A percentile compares a stretch with the other conserved stretches of the same genome.
Conservation (phyloP, 1,284 basidiomycete genomes). For the Cryptococcus floricola region DNA sequence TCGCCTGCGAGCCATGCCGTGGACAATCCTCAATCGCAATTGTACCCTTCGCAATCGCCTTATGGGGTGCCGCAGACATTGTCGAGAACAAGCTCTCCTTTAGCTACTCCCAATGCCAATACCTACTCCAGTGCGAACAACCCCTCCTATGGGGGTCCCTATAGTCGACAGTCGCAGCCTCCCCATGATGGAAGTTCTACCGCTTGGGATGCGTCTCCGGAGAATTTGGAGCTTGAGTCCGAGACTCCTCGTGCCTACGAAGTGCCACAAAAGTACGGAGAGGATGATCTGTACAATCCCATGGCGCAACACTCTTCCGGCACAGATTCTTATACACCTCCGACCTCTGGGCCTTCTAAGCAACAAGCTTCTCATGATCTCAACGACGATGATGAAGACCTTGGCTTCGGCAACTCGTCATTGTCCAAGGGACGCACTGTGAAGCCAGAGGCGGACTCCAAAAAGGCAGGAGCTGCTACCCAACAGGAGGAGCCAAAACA, state of each 20-base stretch:
- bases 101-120: not conserved
- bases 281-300: constrained; percentile 73
- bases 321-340: not conserved
- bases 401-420: constrained; percentile 80
- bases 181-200: not conserved
- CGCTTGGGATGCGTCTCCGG: constrained; percentile 1
- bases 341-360: constrained; percentile 11
- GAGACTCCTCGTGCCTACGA: constrained; percentile 10
- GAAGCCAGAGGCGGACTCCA: constrained; percentile 34
- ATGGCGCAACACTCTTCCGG: constrained; percentile 60
- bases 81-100: not conserved
- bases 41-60: constrained; percentile 6
- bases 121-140: not conserved
- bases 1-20: constrained; percentile 5
- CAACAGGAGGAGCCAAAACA: constrained; percentile 19
- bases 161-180: not conserved
- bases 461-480: constrained; percentile 3
- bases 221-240: not conserved
- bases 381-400: constrained; percentile 72
- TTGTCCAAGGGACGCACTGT: constrained; percentile 36
- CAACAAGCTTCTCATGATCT: constrained; percentile 28
- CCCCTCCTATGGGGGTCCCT: too few species aligned
- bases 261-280: constrained; percentile 40
- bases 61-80: constrained; percentile 8
- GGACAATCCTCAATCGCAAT: not conserved